Conservation (phyloP, 2,329 filamentous ascomycete genomes). For the Graphilbum sp. region DNA sequence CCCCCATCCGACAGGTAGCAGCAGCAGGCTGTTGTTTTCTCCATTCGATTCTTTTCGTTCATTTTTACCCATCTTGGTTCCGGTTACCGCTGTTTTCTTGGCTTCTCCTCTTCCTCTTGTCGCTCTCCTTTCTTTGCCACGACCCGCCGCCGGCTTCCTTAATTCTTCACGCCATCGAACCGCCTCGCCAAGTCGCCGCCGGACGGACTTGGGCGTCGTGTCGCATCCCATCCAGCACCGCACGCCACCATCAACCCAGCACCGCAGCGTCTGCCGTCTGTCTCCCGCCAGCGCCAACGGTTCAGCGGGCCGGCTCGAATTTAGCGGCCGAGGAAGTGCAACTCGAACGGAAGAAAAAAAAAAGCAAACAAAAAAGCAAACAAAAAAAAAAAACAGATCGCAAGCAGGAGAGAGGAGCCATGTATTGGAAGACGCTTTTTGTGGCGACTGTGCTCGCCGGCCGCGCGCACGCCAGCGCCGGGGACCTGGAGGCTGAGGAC, state of each 20-base stretch:
- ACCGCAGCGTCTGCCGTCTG: too few species aligned
- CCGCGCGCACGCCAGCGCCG: slow-evolving; percentile 19
- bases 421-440: slow-evolving; percentile 20
- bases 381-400: too few species aligned
- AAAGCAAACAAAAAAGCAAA: too few species aligned
- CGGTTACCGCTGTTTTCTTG: not conserved
- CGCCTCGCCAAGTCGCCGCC: slow-evolving; percentile 2
- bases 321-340: too few species aligned
- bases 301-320: too few species aligned
- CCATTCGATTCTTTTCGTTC: not conserved
- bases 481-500: slow-evolving; percentile 11
- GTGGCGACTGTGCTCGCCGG: slow-evolving; percentile 19
- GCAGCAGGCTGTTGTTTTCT: slow-evolving; percentile 1
- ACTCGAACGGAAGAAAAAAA: too few species aligned
- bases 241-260: too few species aligned
- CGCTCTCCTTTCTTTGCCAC: not conserved
- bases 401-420: slow-evolving; percentile 9
- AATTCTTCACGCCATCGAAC: too few species aligned
- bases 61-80: not conserved
- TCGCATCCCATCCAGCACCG: too few species aligned
- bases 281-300: too few species aligned
- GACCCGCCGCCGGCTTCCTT: too few species aligned
- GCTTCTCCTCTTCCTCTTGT: not conserved
- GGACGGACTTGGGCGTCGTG: slow-evolving; percentile 8
- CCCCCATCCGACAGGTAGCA: too few species aligned